These are phyloP conservation scores for Pyrenophora seminiperda DNA, from an alignment of 2,329 filamentous ascomycete species.

Conservation along the genomic window DNA sequence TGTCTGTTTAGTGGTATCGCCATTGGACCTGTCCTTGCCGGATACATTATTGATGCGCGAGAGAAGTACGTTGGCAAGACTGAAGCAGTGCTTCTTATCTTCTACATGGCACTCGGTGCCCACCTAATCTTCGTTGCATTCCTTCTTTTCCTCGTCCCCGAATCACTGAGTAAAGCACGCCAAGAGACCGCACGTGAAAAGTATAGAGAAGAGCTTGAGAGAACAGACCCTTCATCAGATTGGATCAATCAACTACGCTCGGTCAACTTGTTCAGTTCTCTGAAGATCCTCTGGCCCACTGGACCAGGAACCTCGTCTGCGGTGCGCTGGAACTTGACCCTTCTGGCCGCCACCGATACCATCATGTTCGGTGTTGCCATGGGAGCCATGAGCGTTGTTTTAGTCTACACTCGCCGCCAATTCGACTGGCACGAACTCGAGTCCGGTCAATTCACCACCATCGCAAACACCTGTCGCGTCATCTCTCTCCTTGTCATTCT, in stretches of 20 bases:
- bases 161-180: constrained; percentile 77
- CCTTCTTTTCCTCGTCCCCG: constrained; percentile 74
- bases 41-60: constrained; percentile 71
- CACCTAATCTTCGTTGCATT: constrained; percentile 76
- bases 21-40: constrained; percentile 80
- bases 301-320: constrained; percentile 64
- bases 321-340: constrained; percentile 78
- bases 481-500: constrained; percentile 74
- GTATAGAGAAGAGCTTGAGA: constrained; percentile 54
- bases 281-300: constrained; percentile 77
- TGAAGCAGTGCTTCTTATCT: constrained; percentile 76
- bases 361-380: constrained; percentile 81
- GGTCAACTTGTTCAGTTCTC: constrained; percentile 73
- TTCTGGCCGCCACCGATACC: constrained; percentile 80
- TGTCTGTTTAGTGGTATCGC: constrained; percentile 89
- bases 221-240: constrained; percentile 43
- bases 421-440: constrained; percentile 85
- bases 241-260: constrained; percentile 53
- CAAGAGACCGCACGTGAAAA: constrained; percentile 74
- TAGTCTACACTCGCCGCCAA: constrained; percentile 80
- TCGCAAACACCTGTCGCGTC: constrained; percentile 79
- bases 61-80: constrained; percentile 57
- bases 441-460: constrained; percentile 78
- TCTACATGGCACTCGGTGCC: constrained; percentile 77
- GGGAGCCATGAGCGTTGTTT: constrained; percentile 77